Evolutionary conservation across 768 basidiomycete species (phyloP).

Genomic region (Crucibulum laeve): DNA sequence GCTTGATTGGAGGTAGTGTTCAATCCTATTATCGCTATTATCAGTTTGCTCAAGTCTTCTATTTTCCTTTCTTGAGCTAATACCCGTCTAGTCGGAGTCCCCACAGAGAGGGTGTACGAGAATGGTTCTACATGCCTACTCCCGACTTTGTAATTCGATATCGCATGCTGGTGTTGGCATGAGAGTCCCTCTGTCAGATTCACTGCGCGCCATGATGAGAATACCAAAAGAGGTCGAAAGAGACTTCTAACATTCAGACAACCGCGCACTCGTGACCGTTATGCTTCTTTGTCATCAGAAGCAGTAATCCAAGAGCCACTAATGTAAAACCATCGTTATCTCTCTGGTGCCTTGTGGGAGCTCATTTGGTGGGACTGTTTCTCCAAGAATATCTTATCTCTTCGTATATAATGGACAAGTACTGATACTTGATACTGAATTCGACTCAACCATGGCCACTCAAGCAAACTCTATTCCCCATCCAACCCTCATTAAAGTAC

Average conservation of each 20-base stretch:
- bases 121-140: no score
- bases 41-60: neutral
- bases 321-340: neutral
- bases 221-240: neutral
- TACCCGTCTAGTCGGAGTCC: no score
- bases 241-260: neutral
- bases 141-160: neutral
- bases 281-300: no score
- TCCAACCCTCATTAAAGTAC: conserved; percentile 54
- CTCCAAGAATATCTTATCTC: conserved; percentile 1
- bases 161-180: neutral
- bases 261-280: no score
- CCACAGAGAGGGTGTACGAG: no score
- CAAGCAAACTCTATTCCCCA: conserved; percentile 55
- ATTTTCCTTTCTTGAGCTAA: no score
- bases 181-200: neutral
- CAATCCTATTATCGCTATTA: neutral
- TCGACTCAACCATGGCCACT: conserved; percentile 69
- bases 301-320: no score
- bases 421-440: no score
- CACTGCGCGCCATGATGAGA: neutral
- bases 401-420: neutral
- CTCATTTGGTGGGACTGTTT: neutral
- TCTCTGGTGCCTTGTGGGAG: neutral
- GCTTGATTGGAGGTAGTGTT: neutral